Evolutionary conservation across 257 asterid genomes (phyloP).

Genomic region (Ajuga chamaepitys): DNA sequence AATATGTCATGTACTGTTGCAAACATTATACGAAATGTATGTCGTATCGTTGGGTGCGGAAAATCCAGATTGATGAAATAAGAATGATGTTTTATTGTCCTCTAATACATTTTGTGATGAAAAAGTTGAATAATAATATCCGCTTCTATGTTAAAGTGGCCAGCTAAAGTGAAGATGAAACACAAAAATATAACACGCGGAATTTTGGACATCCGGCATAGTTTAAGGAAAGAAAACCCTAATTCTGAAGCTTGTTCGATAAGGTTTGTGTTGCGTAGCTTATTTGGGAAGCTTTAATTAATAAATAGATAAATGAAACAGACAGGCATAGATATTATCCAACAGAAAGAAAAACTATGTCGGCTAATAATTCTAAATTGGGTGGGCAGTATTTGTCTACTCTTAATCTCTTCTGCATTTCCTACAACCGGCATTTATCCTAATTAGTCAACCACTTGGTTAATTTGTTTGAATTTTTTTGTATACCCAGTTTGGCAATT

Average conservation of each 20-base stretch:
- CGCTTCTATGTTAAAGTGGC: no score
- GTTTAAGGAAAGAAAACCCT: slow-evolving; percentile 50
- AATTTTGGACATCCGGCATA: no score
- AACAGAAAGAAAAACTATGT: slow-evolving; percentile 14
- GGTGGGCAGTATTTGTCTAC: neutral
- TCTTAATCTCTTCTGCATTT: slow-evolving; percentile 1
- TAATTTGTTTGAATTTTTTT: neutral
- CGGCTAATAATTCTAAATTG: slow-evolving; percentile 24
- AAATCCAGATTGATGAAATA: neutral
- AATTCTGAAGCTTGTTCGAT: slow-evolving; percentile 29
- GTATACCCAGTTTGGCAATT: no score
- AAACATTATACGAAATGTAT: no score
- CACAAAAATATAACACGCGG: no score
- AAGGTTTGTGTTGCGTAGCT: slow-evolving; percentile 53
- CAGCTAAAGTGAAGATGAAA: no score
- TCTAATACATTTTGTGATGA: no score
- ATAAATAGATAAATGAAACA: slow-evolving; percentile 11
- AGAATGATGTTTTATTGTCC: no score
- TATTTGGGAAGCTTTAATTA: slow-evolving; percentile 30
- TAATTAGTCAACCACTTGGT: slow-evolving; percentile 4
- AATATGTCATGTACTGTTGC: no score
- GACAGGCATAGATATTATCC: slow-evolving; percentile 28
- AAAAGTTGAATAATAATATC: no score
- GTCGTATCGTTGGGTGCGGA: no score
- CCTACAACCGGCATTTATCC: slow-evolving; percentile 9